Percentiles rank a stretch among this genome's conserved stretches.
Evolutionary conservation across 2,329 filamentous ascomycete genomes (phyloP).

Genomic region (Dactylellina parvicollis): DNA sequence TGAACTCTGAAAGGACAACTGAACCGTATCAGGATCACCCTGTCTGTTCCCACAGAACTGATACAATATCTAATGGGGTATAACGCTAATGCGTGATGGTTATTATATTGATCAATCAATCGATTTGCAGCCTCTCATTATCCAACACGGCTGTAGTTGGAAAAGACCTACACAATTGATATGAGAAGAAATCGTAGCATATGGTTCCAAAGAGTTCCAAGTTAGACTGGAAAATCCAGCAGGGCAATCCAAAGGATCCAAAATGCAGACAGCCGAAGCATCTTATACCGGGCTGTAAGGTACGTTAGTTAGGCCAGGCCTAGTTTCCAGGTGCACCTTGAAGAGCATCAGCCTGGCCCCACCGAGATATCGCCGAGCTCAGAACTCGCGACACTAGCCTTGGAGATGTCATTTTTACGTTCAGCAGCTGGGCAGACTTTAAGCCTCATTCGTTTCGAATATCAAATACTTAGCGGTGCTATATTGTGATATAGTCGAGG

Average conservation of each 20-base stretch:
- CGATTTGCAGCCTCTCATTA: not conserved
- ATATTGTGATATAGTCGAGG: too few species aligned
- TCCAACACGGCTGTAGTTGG: not conserved
- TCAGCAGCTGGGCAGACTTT: not conserved
- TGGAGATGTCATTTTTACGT: not conserved
- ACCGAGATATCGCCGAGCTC: not conserved
- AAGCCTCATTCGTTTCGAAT: conserved; percentile 26
- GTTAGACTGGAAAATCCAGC: not conserved
- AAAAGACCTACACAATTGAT: not conserved
- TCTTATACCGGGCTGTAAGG: conserved; percentile 20
- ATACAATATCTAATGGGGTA: not conserved
- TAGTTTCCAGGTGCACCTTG: not conserved
- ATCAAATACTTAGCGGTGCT: conserved; percentile 20
- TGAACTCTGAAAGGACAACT: not conserved
- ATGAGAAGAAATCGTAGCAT: not conserved
- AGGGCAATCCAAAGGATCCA: conserved; percentile 29
- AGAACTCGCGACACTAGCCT: not conserved
- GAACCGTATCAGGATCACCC: not conserved
- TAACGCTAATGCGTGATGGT: not conserved
- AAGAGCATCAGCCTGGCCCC: not conserved
- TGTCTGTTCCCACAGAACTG: not conserved
- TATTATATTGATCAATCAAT: not conserved
- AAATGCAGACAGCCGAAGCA: conserved; percentile 22
- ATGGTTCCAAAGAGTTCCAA: not conserved
- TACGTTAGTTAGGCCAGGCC: not conserved